Base-by-base conservation (phyloP, 306 rosid species). In the Myrica gale region DNA sequence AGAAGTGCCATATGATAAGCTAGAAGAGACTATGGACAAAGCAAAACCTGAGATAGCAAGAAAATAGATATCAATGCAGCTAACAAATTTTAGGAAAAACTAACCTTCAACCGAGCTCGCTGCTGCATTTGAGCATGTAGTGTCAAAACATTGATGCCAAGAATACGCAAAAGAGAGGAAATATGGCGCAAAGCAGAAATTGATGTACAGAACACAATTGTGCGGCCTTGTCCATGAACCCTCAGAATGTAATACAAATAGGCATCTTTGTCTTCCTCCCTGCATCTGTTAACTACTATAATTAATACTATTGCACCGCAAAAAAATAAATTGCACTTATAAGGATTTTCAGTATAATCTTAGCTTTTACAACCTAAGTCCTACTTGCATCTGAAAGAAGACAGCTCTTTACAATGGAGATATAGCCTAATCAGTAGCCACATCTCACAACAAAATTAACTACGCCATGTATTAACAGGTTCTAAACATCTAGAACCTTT, bases 91-190 rank as follows among this genome's bases (percentile, higher is more conserved):
- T 32, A 45, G 74, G 19, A 78, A 84, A 73, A 69, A 70, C 70
- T 63, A 61, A 90, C 99, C 93, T 95, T 95, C 60, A 95, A 84
- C 72, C 97, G 96, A 74, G 96, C 91, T 51, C 93, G 87, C 85
- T 92, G 97, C 83, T 92, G 96, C 96, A 88, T 95, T 82, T 92
- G 90, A 74, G 97, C 96, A 76, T 95, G 99, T 82, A 95, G 93
- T 45, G 96, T 89, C 88, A 86, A 88, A 68, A 91, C 91, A 66
- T 89, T 78, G 46, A 84, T 10, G 44, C 93, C 97, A 80, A 95
- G 93, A 75, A 85, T 90, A 69, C 90, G 88, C 81, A 95, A 81
- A 76, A 95, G 71, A 67, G 97, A 93, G 73, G 97, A 87, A 68
- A 95, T 81, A 81, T 89, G 99, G 11, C 96, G 96, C 81, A 90